phyloP scores from a whole-genome alignment of 306 rosid species.

The Fragaria nilgerrensis region DNA sequence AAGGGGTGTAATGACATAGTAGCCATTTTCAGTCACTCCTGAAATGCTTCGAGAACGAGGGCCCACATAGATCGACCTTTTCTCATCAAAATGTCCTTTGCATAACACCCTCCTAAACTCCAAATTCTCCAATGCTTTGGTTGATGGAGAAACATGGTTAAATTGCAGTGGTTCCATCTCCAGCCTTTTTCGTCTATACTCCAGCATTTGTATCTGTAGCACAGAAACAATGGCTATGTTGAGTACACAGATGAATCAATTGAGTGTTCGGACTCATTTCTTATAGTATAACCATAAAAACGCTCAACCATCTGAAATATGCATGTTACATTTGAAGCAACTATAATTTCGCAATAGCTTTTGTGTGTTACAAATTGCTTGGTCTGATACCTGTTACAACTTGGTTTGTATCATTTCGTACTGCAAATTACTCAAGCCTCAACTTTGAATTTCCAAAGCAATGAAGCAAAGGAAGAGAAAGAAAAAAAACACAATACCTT shows the following conservation, averaged over 20 bases:
- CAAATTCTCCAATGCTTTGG: conserved; percentile 51
- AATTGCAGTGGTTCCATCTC: conserved; percentile 67
- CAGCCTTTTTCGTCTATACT: conserved; percentile 69
- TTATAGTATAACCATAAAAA: not conserved
- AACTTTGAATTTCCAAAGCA: not conserved
- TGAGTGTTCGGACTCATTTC: conserved; percentile 3
- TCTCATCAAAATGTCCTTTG: conserved; percentile 74
- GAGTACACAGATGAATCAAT: not conserved
- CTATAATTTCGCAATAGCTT: not conserved
- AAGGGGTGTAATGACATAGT: conserved; percentile 84
- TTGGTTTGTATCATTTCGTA: not conserved
- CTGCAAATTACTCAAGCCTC: not conserved
- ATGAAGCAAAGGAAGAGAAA: not conserved
- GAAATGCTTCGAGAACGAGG: conserved; percentile 99
- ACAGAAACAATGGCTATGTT: not conserved
- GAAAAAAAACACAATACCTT: conserved; percentile 46
- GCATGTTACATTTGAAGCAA: not conserved
- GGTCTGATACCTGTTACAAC: not conserved
- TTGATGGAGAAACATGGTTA: conserved; percentile 38
- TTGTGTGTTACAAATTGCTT: not conserved
- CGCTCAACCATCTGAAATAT: not conserved
- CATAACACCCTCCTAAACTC: conserved; percentile 78
- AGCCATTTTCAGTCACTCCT: conserved; percentile 91
- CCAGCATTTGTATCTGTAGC: conserved; percentile 65
- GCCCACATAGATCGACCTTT: conserved; percentile 73